Conservation (phyloP, 2,329 filamentous ascomycete genomes). For the Sarocladiaceae sp. region DNA sequence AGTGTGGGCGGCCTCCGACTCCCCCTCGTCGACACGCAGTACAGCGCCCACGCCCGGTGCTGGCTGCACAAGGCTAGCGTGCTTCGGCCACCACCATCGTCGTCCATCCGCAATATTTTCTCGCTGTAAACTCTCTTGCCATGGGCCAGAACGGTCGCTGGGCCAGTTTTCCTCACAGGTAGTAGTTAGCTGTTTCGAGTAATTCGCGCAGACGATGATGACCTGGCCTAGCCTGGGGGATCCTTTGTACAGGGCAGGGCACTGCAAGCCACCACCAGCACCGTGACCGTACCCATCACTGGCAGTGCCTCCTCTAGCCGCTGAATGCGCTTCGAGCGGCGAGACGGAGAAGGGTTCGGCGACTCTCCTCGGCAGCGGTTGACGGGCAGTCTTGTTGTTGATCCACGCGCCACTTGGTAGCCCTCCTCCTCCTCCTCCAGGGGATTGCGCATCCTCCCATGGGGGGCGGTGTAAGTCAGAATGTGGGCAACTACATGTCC, state of each 20-base stretch:
- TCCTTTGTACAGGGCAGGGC: neutral
- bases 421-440: no score
- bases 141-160: neutral
- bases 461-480: neutral
- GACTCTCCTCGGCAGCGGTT: neutral
- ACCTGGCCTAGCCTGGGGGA: neutral
- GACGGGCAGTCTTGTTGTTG: no score
- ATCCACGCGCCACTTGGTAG: no score
- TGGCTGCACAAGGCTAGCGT: neutral
- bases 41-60: no score
- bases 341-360: neutral
- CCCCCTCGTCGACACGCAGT: neutral
- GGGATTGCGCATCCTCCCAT: no score
- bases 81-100: constrained; percentile 3
- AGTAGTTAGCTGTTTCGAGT: neutral
- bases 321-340: no score
- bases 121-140: neutral
- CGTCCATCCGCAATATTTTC: neutral
- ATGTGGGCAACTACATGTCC: neutral
- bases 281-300: no score
- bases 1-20: neutral
- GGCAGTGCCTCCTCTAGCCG: neutral
- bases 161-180: no score
- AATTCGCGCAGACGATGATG: constrained; percentile 8
- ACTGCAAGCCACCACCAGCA: no score